phyloP scores from a whole-genome alignment of 2,329 filamentous ascomycete genomes.

The Aureobasidium sp. region DNA sequence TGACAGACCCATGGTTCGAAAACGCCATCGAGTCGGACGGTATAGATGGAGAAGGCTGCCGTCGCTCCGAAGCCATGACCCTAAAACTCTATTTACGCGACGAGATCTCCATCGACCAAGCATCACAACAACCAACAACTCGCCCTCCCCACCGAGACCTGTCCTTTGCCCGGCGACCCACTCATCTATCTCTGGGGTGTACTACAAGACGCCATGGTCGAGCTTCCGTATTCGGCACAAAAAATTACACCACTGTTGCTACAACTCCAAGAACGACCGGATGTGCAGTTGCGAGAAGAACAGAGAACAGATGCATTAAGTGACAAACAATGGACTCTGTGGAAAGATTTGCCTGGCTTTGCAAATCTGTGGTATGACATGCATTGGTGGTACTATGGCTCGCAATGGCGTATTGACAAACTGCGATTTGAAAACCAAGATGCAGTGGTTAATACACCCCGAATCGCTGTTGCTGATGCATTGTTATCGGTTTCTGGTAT shows the following conservation, averaged over 20 bases:
- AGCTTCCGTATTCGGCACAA: neutral
- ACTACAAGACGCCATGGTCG: neutral
- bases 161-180: neutral
- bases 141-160: neutral
- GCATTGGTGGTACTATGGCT: neutral
- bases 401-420: neutral
- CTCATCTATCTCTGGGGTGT: neutral
- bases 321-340: neutral
- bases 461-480: neutral
- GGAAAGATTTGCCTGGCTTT: neutral
- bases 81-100: neutral
- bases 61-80: neutral
- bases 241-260: neutral
- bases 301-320: neutral
- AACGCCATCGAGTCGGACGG: neutral
- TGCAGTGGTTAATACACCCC: neutral
- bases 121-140: neutral
- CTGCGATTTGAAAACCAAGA: neutral
- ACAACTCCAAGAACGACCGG: neutral
- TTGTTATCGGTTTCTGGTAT: neutral
- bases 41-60: neutral
- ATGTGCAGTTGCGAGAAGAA: neutral
- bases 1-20: neutral
- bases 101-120: neutral
- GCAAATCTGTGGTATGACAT: neutral